Evolutionary conservation across 2,329 filamentous ascomycete species (phyloP).

Genomic region (Mycocentrospora acerina): DNA sequence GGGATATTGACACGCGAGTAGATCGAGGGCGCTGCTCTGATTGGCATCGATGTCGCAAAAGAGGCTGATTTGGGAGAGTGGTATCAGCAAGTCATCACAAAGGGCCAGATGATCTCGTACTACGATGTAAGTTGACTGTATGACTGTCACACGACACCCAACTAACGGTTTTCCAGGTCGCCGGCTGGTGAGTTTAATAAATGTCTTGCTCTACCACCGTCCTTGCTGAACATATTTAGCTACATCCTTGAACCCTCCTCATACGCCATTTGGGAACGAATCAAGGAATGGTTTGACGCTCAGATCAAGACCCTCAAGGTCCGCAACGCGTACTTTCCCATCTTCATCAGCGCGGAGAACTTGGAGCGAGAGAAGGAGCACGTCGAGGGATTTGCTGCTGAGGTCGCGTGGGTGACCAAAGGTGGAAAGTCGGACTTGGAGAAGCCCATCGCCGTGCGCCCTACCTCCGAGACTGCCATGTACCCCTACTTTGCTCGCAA

Average conservation of each 20-base stretch:
- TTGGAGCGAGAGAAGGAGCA: conserved; percentile 88
- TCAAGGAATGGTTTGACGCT: conserved; percentile 59
- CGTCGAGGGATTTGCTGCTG: conserved; percentile 94
- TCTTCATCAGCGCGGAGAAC: conserved; percentile 82
- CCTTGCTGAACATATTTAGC: conserved; percentile 20
- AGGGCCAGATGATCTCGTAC: conserved; percentile 97
- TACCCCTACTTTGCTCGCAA: conserved; percentile 95
- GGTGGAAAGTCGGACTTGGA: conserved; percentile 92
- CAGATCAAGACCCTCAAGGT: conserved; percentile 90
- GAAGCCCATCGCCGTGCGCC: conserved; percentile 70
- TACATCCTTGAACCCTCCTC: conserved; percentile 76
- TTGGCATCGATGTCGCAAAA: conserved; percentile 86
- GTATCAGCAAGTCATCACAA: conserved; percentile 97
- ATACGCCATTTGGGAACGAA: conserved; percentile 68
- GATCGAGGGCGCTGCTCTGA: conserved; percentile 65
- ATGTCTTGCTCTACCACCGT: background rate
- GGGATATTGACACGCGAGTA: conserved; percentile 30
- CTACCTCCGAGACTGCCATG: conserved; percentile 78
- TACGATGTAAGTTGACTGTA: conserved; percentile 80
- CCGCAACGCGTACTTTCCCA: conserved; percentile 93
- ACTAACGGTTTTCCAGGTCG: conserved; percentile 20
- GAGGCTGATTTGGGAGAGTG: conserved; percentile 85
- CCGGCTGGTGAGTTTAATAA: conserved; percentile 24
- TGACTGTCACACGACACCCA: background rate
- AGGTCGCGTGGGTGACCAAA: conserved; percentile 86